These are phyloP conservation scores for Phlegmacium glaucopus DNA, from an alignment of 768 basidiomycete species.

Conservation along the genomic window DNA sequence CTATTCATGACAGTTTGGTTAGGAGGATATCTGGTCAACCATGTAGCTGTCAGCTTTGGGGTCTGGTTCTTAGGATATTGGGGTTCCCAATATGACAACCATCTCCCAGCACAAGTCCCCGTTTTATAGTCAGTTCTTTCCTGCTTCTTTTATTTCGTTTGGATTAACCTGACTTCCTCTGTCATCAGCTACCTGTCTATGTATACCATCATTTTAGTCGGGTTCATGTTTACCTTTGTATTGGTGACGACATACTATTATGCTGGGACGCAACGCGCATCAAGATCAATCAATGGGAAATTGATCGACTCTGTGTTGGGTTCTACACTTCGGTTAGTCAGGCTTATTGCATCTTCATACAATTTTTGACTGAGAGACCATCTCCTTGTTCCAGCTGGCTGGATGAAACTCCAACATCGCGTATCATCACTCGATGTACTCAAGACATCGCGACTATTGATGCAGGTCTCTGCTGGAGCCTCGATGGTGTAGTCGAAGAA, in stretches of 20 bases:
- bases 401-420: constrained; percentile 41
- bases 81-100: constrained; percentile 42
- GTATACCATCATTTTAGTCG: constrained; percentile 14
- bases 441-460: constrained; percentile 66
- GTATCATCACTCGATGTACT: constrained; percentile 64
- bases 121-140: constrained; percentile 32
- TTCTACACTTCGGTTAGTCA: constrained; percentile 53
- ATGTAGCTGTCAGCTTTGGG: constrained; percentile 26
- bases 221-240: constrained; percentile 25
- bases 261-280: constrained; percentile 50
- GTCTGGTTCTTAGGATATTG: constrained; percentile 46
- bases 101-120: constrained; percentile 29
- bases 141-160: not conserved
- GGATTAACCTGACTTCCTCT: not conserved
- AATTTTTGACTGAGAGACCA: no score
- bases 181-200: constrained; percentile 44
- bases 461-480: constrained; percentile 24
- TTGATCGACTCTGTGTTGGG: constrained; percentile 53
- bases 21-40: constrained; percentile 21
- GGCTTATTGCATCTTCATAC: not conserved
- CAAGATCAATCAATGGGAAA: constrained; percentile 46
- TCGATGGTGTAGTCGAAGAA: constrained; percentile 26
- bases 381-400: constrained; percentile 40
- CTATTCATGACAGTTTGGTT: constrained; percentile 32
- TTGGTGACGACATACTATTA: constrained; percentile 36